Evolutionary conservation across 331 rosid genomes (phyloP).

Genomic region (Pyrus hybrid): DNA sequence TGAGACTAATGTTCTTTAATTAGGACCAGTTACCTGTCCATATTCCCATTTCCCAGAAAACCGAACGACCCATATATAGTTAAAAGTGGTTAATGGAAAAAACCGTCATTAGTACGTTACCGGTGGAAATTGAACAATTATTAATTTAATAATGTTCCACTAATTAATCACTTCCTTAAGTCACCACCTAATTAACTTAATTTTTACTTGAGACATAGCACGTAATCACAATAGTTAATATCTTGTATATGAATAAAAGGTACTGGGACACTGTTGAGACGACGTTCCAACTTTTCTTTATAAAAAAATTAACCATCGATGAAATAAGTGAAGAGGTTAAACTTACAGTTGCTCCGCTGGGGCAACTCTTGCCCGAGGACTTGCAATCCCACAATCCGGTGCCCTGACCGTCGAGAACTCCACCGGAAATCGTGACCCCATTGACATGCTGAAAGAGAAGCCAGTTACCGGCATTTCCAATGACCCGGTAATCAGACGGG

Average conservation of each 20-base stretch:
- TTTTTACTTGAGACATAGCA: not conserved
- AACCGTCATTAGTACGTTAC: not conserved
- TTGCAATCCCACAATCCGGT: conserved; percentile 32
- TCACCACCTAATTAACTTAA: not conserved
- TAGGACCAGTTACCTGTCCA: no score
- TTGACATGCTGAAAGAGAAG: conserved; percentile 13
- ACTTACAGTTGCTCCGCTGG: conserved; percentile 31
- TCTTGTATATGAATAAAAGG: no score
- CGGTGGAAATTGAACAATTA: not conserved
- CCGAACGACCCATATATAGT: no score
- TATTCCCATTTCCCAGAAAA: no score
- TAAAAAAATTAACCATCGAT: not conserved
- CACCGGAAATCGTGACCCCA: conserved; percentile 31
- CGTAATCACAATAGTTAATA: not conserved
- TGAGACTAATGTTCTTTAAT: no score
- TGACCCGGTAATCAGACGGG: conserved; percentile 23
- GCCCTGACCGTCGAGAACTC: conserved; percentile 36
- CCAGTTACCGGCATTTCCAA: conserved; percentile 26
- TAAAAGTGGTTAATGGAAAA: no score
- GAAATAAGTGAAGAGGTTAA: not conserved
- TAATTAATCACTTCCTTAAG: not conserved
- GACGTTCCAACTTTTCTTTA: no score
- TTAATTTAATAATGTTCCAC: not conserved
- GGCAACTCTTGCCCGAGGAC: conserved; percentile 23
- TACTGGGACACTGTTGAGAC: no score